phyloP scores from a whole-genome alignment of 192 early-diverging fungal species.

The Gryganskiella cystojenkinii region DNA sequence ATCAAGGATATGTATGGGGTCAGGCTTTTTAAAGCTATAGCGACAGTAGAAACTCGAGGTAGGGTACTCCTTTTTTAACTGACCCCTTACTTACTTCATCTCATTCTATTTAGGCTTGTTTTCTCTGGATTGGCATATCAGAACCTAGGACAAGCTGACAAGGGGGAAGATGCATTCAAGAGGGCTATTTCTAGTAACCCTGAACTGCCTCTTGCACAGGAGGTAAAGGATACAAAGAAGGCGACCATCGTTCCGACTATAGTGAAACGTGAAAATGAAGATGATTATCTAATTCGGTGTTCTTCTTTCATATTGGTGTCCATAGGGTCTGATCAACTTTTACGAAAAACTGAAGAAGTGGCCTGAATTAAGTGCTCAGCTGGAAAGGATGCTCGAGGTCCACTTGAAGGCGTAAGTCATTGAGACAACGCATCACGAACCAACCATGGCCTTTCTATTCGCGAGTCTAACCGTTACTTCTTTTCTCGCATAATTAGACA shows the following conservation, averaged over 20 bases:
- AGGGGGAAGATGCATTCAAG: slow-evolving; percentile 67
- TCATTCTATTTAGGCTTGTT: slow-evolving; percentile 53
- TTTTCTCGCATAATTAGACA: slow-evolving; percentile 23
- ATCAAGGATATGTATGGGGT: too few species aligned
- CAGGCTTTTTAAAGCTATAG: too few species aligned
- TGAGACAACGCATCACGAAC: too few species aligned
- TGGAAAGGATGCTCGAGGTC: slow-evolving; percentile 50
- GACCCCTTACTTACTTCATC: not conserved
- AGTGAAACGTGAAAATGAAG: slow-evolving; percentile 7
- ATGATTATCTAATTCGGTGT: not conserved
- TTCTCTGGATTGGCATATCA: slow-evolving; percentile 77
- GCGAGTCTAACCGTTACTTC: not conserved
- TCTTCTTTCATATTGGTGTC: not conserved
- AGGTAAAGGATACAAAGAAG: too few species aligned
- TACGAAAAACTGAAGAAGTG: slow-evolving; percentile 66
- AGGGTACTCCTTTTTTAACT: too few species aligned
- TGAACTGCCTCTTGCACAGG: slow-evolving; percentile 72
- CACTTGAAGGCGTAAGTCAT: slow-evolving; percentile 46
- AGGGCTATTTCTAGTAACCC: slow-evolving; percentile 67
- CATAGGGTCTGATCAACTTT: slow-evolving; percentile 67
- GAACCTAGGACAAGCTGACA: slow-evolving; percentile 64
- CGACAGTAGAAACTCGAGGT: too few species aligned
- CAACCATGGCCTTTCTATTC: not conserved
- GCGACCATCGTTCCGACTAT: too few species aligned
- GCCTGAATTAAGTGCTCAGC: slow-evolving; percentile 33